Conservation (phyloP, 1,284 basidiomycete species). For the Earliella scabrosa region DNA sequence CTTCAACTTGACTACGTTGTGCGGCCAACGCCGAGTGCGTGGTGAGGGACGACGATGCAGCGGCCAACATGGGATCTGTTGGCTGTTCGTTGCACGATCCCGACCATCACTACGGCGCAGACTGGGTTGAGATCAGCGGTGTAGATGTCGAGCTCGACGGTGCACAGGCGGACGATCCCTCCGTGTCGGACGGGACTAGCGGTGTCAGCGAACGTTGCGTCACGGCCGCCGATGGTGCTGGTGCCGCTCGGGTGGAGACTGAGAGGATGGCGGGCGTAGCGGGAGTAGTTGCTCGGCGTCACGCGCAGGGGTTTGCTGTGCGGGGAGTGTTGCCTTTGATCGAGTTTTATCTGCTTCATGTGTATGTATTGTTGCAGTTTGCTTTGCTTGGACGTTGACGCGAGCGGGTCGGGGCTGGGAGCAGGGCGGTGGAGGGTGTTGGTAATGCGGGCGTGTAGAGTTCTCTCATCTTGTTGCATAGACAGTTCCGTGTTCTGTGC, state of each 20-base stretch:
- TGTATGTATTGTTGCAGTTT: slow-evolving; percentile 47
- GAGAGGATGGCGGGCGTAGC: slow-evolving; percentile 1
- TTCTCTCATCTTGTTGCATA: not conserved
- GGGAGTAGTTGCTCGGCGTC: slow-evolving; percentile 39
- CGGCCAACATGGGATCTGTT: not conserved
- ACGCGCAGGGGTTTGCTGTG: slow-evolving; percentile 45
- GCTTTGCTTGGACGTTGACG: slow-evolving; percentile 21
- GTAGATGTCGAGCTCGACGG: too few species aligned
- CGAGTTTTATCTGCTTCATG: slow-evolving; percentile 53
- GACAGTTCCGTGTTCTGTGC: too few species aligned
- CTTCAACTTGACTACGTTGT: slow-evolving; percentile 25
- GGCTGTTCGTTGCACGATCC: not conserved
- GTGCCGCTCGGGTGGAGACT: not conserved
- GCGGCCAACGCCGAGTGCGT: slow-evolving; percentile 5
- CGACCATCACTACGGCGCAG: not conserved
- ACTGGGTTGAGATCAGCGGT: slow-evolving; percentile 6
- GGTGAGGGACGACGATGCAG: slow-evolving; percentile 17
- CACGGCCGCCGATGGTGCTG: not conserved
- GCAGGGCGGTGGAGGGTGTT: not conserved
- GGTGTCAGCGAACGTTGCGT: not conserved
- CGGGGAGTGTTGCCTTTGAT: slow-evolving; percentile 44
- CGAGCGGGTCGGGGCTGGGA: not conserved
- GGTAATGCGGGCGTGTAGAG: not conserved
- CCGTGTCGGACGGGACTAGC: slow-evolving; percentile 12
- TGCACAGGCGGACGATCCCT: slow-evolving; percentile 6